These are phyloP conservation scores for Aschersonia sp. DNA, from an alignment of 2,329 filamentous ascomycete genomes.

Conservation along the genomic window DNA sequence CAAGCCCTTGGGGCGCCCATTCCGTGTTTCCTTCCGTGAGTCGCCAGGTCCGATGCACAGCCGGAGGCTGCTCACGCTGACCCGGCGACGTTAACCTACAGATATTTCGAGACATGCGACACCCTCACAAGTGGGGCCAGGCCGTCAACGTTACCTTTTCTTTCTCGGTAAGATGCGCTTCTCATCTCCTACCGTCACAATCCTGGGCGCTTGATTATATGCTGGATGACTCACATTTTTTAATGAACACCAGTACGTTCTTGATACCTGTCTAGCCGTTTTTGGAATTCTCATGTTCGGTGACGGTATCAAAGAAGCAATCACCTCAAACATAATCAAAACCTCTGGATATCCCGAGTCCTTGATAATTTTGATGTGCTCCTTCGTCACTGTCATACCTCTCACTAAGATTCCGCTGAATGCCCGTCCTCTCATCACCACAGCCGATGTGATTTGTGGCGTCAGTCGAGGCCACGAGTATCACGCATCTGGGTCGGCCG, in stretches of 20 bases:
- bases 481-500: constrained; percentile 23
- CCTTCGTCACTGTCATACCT: constrained; percentile 84
- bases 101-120: constrained; percentile 49
- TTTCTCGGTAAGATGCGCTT: constrained; percentile 47
- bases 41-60: constrained; percentile 5
- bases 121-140: constrained; percentile 66
- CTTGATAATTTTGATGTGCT: constrained; percentile 64
- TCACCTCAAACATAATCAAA: constrained; percentile 78
- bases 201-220: background rate
- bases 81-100: constrained; percentile 9
- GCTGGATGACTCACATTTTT: background rate
- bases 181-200: background rate
- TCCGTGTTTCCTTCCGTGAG: constrained; percentile 63
- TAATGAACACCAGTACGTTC: constrained; percentile 39
- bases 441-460: constrained; percentile 66
- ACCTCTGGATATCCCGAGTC: constrained; percentile 58
- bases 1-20: constrained; percentile 56
- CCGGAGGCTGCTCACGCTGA: background rate
- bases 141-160: constrained; percentile 69
- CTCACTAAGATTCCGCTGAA: constrained; percentile 91
- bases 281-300: constrained; percentile 91
- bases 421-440: constrained; percentile 75
- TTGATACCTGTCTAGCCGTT: constrained; percentile 71
- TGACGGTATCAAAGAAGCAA: constrained; percentile 70
- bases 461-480: constrained; percentile 36